These are phyloP conservation scores for Botrytis galanthina DNA, from an alignment of 2,329 filamentous ascomycete genomes.

Conservation along the genomic window DNA sequence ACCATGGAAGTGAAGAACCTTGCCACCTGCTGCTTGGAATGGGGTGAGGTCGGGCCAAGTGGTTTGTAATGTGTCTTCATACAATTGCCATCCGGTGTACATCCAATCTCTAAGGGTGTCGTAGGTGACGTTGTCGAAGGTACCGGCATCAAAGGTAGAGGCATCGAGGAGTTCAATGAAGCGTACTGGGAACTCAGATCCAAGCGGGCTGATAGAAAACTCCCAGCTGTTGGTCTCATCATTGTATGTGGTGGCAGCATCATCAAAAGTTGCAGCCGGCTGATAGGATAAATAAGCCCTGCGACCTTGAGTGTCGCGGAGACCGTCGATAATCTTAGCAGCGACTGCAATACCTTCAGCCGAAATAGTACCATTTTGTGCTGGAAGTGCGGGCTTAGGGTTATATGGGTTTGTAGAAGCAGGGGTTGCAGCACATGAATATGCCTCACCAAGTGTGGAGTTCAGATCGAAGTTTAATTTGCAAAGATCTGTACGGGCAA, in stretches of 20 bases:
- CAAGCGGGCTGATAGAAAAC: constrained; percentile 37
- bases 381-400: constrained; percentile 23
- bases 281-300: constrained; percentile 42
- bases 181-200: constrained; percentile 42
- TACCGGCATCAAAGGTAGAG: constrained; percentile 41
- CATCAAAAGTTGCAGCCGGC: constrained; percentile 26
- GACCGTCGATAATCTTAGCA: constrained; percentile 39
- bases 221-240: constrained; percentile 33
- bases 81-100: constrained; percentile 47
- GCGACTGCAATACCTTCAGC: constrained; percentile 39
- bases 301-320: constrained; percentile 39
- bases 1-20: constrained; percentile 58
- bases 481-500: constrained; percentile 50
- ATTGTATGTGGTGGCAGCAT: constrained; percentile 9
- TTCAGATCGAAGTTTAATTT: constrained; percentile 47
- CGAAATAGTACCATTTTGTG: constrained; percentile 29
- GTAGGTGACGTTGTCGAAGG: constrained; percentile 51
- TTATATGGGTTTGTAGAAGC: background rate
- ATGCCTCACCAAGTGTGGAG: constrained; percentile 46
- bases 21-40: constrained; percentile 51
- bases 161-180: constrained; percentile 44
- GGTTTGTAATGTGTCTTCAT: constrained; percentile 52
- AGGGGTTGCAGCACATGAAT: constrained; percentile 42
- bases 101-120: constrained; percentile 57
- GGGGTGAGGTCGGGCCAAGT: constrained; percentile 51